Evolutionary conservation across 2,329 filamentous ascomycete genomes (phyloP).

Genomic region (Ustulina deusta): DNA sequence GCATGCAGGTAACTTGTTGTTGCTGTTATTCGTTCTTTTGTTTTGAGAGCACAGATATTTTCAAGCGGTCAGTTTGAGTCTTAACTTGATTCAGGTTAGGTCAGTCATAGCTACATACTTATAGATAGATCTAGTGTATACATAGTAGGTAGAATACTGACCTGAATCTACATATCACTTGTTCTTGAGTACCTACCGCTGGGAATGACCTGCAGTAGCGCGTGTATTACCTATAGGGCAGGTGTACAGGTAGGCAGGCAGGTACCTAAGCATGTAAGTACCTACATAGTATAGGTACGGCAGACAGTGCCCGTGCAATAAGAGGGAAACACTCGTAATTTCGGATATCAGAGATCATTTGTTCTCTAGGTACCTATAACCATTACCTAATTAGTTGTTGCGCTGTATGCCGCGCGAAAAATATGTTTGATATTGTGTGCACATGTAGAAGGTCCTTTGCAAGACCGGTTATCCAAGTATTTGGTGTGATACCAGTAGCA

Average conservation of each 20-base stretch:
- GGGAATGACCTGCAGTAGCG: constrained; percentile 42
- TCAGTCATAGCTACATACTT: constrained; percentile 1
- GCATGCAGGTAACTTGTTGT: constrained; percentile 24
- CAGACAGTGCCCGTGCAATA: background rate
- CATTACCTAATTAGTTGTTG: background rate
- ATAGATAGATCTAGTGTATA: background rate
- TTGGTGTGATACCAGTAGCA: background rate
- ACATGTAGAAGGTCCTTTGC: background rate
- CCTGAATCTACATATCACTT: constrained; percentile 4
- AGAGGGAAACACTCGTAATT: background rate
- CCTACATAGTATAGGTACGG: background rate
- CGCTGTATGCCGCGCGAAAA: background rate
- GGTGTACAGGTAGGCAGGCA: background rate
- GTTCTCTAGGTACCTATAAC: too few species aligned
- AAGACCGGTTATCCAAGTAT: constrained; percentile 4
- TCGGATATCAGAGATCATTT: background rate
- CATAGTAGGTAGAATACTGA: background rate
- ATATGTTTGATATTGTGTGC: background rate
- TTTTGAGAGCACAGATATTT: constrained; percentile 11
- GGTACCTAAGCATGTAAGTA: background rate
- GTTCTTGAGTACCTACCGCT: constrained; percentile 24
- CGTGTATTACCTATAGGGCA: constrained; percentile 7
- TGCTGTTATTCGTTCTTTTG: background rate
- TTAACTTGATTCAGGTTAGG: constrained; percentile 31
- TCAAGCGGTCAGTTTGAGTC: constrained; percentile 36